These are phyloP conservation scores for Claviceps capensis DNA, from an alignment of 2,329 filamentous ascomycete species.

Conservation along the genomic window DNA sequence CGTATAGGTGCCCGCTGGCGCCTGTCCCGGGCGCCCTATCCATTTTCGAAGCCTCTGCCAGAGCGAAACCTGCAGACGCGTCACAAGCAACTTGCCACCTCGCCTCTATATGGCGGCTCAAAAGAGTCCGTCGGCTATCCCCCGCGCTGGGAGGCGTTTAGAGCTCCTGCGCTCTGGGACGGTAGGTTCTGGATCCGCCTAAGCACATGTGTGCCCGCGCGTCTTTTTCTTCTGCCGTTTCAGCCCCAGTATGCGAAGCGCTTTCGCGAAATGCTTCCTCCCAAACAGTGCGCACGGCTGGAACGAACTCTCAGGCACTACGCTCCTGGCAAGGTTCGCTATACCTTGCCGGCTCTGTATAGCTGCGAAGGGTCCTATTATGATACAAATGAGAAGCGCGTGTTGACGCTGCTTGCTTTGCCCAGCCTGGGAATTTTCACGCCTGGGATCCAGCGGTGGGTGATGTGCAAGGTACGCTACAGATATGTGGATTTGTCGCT, in stretches of 20 bases:
- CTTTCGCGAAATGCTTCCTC: constrained; percentile 31
- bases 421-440: constrained; percentile 37
- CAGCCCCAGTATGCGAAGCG: constrained; percentile 27
- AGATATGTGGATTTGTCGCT: constrained; percentile 32
- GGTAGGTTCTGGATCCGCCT: constrained; percentile 48
- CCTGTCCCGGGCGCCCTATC: constrained; percentile 32
- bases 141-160: constrained; percentile 18
- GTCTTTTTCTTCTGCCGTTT: constrained; percentile 33
- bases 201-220: constrained; percentile 26
- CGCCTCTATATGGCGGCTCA: not conserved
- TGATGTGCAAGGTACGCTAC: constrained; percentile 36
- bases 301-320: constrained; percentile 31
- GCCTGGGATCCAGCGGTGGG: constrained; percentile 32
- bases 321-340: constrained; percentile 42
- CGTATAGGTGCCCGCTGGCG: constrained; percentile 23
- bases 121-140: constrained; percentile 5
- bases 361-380: constrained; percentile 18
- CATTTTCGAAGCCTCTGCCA: constrained; percentile 22
- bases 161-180: constrained; percentile 34
- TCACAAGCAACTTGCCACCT: constrained; percentile 7
- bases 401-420: constrained; percentile 34
- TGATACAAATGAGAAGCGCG: constrained; percentile 7
- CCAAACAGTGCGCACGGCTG: constrained; percentile 19
- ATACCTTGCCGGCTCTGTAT: constrained; percentile 42
- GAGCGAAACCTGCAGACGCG: constrained; percentile 13